Conservation (phyloP, 306 rosid genomes). For the Glycine soja region DNA sequence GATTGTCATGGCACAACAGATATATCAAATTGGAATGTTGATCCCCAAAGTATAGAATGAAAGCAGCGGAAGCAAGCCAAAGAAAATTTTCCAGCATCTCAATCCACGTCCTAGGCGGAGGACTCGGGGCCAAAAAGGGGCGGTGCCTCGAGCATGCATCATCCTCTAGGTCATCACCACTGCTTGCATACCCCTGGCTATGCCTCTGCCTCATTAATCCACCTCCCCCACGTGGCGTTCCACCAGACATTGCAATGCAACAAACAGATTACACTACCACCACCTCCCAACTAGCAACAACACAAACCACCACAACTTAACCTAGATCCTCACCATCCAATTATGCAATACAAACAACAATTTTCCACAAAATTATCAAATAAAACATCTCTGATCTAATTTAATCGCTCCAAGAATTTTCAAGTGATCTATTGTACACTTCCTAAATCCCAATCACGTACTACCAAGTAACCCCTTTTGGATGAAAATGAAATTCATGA, state of each 20-base stretch:
- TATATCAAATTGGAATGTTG: conserved; percentile 76
- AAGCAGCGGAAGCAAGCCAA: conserved; percentile 91
- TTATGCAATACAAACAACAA: conserved; percentile 45
- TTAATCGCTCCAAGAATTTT: conserved; percentile 35
- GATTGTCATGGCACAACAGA: conserved; percentile 81
- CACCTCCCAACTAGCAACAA: conserved; percentile 38
- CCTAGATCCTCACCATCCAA: conserved; percentile 42
- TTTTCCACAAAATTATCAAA: conserved; percentile 38
- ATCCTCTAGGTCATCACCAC: conserved; percentile 97
- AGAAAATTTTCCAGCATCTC: conserved; percentile 79
- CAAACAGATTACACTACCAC: conserved; percentile 49
- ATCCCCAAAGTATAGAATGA: conserved; percentile 86
- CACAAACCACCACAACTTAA: conserved; percentile 17
- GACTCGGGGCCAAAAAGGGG: conserved; percentile 51
- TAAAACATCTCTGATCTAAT: conserved; percentile 39
- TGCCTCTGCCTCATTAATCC: conserved; percentile 95
- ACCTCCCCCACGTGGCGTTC: conserved; percentile 84
- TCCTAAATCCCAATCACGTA: conserved; percentile 29
- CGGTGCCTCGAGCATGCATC: conserved; percentile 88
- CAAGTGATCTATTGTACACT: conserved; percentile 25
- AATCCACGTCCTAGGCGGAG: conserved; percentile 66
- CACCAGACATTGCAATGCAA: conserved; percentile 82
- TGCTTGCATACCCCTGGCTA: conserved; percentile 91
- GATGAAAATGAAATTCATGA: conserved; percentile 44
- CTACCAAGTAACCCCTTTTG: conserved; percentile 40